Conservation (phyloP, 2,329 filamentous ascomycete genomes). For the Talaromyces atroroseus region DNA sequence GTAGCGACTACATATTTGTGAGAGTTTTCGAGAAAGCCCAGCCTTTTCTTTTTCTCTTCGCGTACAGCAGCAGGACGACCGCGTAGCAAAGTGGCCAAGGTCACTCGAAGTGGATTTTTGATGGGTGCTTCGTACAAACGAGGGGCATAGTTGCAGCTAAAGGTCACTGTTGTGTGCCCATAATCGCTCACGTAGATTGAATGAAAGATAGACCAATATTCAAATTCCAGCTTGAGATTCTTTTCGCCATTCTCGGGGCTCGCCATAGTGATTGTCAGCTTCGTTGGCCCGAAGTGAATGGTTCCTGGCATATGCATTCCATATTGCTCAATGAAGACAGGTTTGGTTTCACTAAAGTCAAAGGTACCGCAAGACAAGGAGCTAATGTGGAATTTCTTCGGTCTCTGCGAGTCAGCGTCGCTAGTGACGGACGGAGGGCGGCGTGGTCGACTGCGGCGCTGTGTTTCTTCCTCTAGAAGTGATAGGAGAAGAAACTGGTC, state of each 20-base stretch:
- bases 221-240: constrained; percentile 26
- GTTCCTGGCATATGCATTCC: constrained; percentile 16
- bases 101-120: not conserved
- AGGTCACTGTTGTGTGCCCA: constrained; percentile 31
- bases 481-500: constrained; percentile 17
- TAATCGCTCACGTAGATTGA: constrained; percentile 18
- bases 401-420: constrained; percentile 1
- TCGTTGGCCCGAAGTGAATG: constrained; percentile 40
- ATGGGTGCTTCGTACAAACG: constrained; percentile 15
- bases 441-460: constrained; percentile 11
- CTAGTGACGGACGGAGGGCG: constrained; percentile 2
- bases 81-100: not conserved
- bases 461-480: constrained; percentile 18
- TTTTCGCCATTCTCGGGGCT: constrained; percentile 37
- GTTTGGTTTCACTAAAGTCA: constrained; percentile 31
- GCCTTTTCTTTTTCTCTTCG: constrained; percentile 12
- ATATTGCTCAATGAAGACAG: constrained; percentile 39
- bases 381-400: constrained; percentile 16
- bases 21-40: constrained; percentile 16
- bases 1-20: constrained; percentile 18
- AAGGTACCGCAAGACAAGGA: constrained; percentile 47
- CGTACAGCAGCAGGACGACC: not conserved
- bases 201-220: constrained; percentile 17
- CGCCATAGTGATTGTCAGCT: constrained; percentile 37
- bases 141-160: constrained; percentile 35